phyloP scores from a whole-genome alignment of 768 basidiomycete genomes.

The Suillus brevipes region DNA sequence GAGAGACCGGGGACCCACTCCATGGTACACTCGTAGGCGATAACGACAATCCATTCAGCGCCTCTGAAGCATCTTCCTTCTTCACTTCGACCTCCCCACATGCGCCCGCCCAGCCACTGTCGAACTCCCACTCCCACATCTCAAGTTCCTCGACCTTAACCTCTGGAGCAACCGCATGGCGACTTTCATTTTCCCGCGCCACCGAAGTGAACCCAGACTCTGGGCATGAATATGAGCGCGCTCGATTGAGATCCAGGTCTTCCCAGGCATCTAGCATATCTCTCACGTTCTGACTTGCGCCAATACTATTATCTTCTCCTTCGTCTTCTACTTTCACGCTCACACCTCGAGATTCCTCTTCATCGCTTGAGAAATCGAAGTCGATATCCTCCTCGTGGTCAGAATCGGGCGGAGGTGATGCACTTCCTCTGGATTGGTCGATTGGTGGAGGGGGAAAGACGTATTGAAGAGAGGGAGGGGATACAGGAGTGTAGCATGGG shows the following conservation, averaged over 20 bases:
- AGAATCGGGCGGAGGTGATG: conserved; percentile 73
- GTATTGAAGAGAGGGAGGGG: conserved; percentile 24
- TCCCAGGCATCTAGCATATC: conserved; percentile 74
- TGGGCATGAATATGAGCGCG: not conserved
- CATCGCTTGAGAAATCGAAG: conserved; percentile 29
- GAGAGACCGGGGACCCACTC: conserved; percentile 14
- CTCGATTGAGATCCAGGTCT: conserved; percentile 44
- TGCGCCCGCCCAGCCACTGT: conserved; percentile 24
- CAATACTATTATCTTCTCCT: conserved; percentile 28
- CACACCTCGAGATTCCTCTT: conserved; percentile 2
- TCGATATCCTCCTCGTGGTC: conserved; percentile 42
- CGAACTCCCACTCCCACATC: conserved; percentile 38
- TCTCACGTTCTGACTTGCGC: conserved; percentile 63
- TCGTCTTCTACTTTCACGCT: conserved; percentile 20
- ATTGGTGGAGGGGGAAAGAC: conserved; percentile 24
- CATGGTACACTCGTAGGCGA: conserved; percentile 5
- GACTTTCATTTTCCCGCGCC: conserved; percentile 22
- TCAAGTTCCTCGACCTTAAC: conserved; percentile 45
- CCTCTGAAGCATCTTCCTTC: conserved; percentile 30
- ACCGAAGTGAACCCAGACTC: conserved; percentile 7
- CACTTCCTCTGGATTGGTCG: conserved; percentile 40
- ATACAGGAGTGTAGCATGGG: conserved; percentile 52
- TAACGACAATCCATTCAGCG: conserved; percentile 4
- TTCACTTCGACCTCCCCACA: conserved; percentile 45
- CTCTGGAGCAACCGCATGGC: conserved; percentile 33